phyloP scores from a whole-genome alignment of 176 grass and related monocot genomes.

The Bothriochloa decipiens region DNA sequence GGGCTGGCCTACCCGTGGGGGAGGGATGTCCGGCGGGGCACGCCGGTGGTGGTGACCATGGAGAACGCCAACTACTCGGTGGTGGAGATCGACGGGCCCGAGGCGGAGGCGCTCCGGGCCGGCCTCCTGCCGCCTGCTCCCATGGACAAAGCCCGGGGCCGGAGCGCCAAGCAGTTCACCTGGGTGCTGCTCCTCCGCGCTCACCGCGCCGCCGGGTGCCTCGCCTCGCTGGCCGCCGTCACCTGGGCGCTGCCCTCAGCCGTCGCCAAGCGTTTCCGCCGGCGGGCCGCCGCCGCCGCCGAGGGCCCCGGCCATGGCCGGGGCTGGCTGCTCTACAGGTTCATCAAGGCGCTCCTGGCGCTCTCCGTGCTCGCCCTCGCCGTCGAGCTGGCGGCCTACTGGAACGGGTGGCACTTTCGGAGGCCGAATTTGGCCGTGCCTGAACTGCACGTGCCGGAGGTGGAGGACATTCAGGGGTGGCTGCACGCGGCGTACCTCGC shows the following conservation, averaged over 20 bases:
- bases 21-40: conserved; percentile 51
- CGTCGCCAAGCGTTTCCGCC: conserved; percentile 47
- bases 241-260: conserved; percentile 51
- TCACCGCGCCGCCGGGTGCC: conserved; percentile 56
- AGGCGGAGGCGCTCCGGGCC: conserved; percentile 42
- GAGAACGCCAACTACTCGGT: conserved; percentile 83
- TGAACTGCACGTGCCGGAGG: conserved; percentile 57
- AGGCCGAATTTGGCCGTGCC: conserved; percentile 40
- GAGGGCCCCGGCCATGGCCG: conserved; percentile 33
- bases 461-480: conserved; percentile 63
- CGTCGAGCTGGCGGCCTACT: conserved; percentile 66
- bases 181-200: conserved; percentile 74
- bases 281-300: background rate
- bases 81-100: conserved; percentile 63
- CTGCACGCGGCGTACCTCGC: conserved; percentile 57
- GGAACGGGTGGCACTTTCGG: conserved; percentile 72
- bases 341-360: conserved; percentile 62
- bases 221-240: conserved; percentile 50
- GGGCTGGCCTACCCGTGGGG: conserved; percentile 55
- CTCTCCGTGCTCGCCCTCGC: conserved; percentile 58
- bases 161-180: conserved; percentile 83
- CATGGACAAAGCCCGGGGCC: conserved; percentile 65
- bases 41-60: conserved; percentile 77
- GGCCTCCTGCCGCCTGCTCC: conserved; percentile 15
- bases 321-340: conserved; percentile 52